A percentile compares a stretch with the other conserved stretches of the same genome.
Conservation (phyloP, 306 rosid species). For the Cucurbita pepo region DNA sequence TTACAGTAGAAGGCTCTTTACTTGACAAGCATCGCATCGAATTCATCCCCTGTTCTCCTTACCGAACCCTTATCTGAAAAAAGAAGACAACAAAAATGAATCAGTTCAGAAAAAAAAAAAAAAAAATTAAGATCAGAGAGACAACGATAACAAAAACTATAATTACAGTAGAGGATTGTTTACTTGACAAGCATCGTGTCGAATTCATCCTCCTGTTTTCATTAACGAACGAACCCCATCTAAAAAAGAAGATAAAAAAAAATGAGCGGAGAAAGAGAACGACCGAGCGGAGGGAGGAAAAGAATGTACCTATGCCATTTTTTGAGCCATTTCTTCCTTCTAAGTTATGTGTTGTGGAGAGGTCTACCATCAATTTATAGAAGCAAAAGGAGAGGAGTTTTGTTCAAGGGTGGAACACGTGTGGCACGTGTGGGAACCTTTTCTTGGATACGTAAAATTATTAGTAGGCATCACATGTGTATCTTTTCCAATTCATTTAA, state of each 20-base stretch:
- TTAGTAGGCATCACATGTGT: not conserved
- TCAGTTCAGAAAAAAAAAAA: accelerated
- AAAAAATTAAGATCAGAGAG: not conserved
- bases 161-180: not conserved
- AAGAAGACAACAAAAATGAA: not conserved
- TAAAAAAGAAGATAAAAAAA: not conserved
- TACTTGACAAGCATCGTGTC: not conserved
- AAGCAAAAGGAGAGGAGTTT: not conserved
- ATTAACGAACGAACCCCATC: not conserved
- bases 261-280: not conserved
- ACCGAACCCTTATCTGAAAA: not conserved
- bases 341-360: not conserved
- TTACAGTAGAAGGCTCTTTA: not conserved
- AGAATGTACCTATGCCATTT: too few relatives aligned
- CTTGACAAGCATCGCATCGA: not conserved
- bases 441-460: not conserved
- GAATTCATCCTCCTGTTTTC: not conserved
- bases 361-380: not conserved
- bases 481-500: not conserved
- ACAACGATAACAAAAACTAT: not conserved
- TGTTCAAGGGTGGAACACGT: not conserved
- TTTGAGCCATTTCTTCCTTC: not conserved
- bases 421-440: not conserved
- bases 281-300: too few relatives aligned
- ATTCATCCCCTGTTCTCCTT: not conserved